Percentiles rank a stretch among this genome's conserved stretches.
phyloP scores from a whole-genome alignment of 805 yeast genomes.

The Ogataea nonfermentans region DNA sequence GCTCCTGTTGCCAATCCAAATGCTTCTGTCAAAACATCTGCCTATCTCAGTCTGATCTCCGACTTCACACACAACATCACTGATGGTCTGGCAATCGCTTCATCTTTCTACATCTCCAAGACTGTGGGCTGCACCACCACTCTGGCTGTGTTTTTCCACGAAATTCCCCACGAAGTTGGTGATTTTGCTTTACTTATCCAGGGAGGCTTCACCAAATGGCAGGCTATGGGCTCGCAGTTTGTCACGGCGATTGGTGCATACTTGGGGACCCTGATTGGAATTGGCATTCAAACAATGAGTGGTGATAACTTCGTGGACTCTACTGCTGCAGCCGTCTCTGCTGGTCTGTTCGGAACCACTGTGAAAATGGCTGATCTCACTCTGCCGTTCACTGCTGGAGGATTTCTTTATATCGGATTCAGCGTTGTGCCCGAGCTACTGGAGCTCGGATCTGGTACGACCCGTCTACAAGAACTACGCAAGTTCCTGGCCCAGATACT shows the following conservation, averaged over 20 bases:
- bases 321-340: slow-evolving; percentile 1
- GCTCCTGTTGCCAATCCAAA: slow-evolving; percentile 36
- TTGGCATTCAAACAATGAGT: slow-evolving; percentile 44
- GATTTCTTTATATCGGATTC: slow-evolving; percentile 69
- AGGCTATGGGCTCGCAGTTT: slow-evolving; percentile 66
- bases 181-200: slow-evolving; percentile 72
- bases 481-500: slow-evolving; percentile 46
- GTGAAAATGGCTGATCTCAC: slow-evolving; percentile 51
- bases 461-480: slow-evolving; percentile 38
- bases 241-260: slow-evolving; percentile 64
- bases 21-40: slow-evolving; percentile 47
- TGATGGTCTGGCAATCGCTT: slow-evolving; percentile 73
- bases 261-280: slow-evolving; percentile 65
- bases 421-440: slow-evolving; percentile 75
- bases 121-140: slow-evolving; percentile 67
- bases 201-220: slow-evolving; percentile 64
- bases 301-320: slow-evolving; percentile 6
- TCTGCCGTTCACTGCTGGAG: slow-evolving; percentile 75
- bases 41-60: slow-evolving; percentile 64
- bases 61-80: slow-evolving; percentile 75
- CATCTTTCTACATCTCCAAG: slow-evolving; percentile 62
- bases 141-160: slow-evolving; percentile 71
- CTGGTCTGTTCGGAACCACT: slow-evolving; percentile 43
- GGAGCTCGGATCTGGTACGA: slow-evolving; percentile 38
- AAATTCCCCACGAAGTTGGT: slow-evolving; percentile 79